Base-by-base conservation (phyloP, 139 green algal species). In the Picochlorum sp. region DNA sequence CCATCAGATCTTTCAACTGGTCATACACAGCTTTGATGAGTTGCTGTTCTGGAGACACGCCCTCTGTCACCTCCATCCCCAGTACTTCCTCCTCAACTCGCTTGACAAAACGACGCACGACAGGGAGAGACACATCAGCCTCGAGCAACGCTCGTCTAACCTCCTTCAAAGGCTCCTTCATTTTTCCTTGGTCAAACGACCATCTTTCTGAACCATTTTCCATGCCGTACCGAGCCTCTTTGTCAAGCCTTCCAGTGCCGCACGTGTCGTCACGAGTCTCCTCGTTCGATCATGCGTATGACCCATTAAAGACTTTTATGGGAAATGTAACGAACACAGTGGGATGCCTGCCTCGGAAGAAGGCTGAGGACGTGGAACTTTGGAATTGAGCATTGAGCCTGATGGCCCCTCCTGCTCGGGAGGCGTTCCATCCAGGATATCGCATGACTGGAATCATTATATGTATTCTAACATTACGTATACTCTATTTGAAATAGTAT, bases 81-180 rank as follows among this genome's bases (percentile, higher is more conserved):
- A 95, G 65, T 6, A 89, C 90, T 49, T 76, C 81, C 65, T 88
- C 80, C 73, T 95, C 87, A 20, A 98, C 89, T 7, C 70, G 70
- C 49, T 86, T 87, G 47, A 98, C 82, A 72, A 98, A 98, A 8
- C 83, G 70, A 2, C 92, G 85, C 55, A 97, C 92, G 44, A 98
- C 87, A 6, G 92, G 92, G 54, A 98, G 76, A 37, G 75, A 88
- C 61, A 90, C 92, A 70, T 98, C 93, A 10, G 94, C 94, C 70
- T 98, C 94, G 30, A 99, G 85, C 55, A 99, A 84, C 4, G 94
- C 94, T 14, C 94, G 70, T 3, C 92, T 79, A 34, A 98, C 92
- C 50, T 97, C 90, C 14, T 83, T 79, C 76, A 96, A 75, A 14
- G 90, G 89, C 38, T 62, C 70, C 76, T 98, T 98, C 47, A 98